These are phyloP conservation scores for Malassezia caprae DNA, from an alignment of 1,284 basidiomycete genomes.

Conservation along the genomic window DNA sequence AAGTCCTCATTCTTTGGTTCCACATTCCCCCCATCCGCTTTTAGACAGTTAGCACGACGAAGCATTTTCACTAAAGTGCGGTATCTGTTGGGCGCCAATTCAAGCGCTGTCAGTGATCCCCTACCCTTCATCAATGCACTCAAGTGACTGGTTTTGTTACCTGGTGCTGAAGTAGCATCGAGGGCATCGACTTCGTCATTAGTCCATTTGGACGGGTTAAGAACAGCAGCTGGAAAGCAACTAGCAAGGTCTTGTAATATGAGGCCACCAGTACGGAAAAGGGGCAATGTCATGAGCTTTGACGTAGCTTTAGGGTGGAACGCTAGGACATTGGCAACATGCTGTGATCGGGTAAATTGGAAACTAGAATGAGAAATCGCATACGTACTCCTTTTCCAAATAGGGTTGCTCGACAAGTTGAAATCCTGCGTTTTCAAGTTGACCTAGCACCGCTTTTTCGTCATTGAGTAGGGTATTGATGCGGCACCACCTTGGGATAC, in stretches of 20 bases:
- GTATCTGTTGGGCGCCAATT: conserved; percentile 22
- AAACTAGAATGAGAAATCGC: conserved; percentile 38
- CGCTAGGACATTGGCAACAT: conserved; percentile 68
- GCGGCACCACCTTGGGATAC: conserved; percentile 40
- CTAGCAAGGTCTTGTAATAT: conserved; percentile 96
- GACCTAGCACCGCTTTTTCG: conserved; percentile 54
- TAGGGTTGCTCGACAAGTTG: conserved; percentile 17
- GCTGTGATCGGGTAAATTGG: conserved; percentile 49
- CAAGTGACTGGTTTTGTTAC: conserved; percentile 93
- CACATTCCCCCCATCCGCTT: conserved; percentile 21
- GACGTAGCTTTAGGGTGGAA: conserved; percentile 56
- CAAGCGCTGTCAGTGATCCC: conserved; percentile 28
- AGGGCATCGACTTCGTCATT: conserved; percentile 54
- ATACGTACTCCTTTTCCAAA: conserved; percentile 24
- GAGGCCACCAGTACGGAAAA: conserved; percentile 65
- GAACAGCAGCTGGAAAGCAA: conserved; percentile 80
- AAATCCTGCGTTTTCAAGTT: conserved; percentile 52
- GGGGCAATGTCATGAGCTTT: conserved; percentile 22
- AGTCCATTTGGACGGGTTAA: conserved; percentile 20
- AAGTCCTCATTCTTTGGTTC: conserved; percentile 28
- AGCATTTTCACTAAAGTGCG: conserved; percentile 23
- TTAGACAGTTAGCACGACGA: conserved; percentile 13
- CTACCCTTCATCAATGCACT: conserved; percentile 57
- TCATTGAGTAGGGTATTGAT: conserved; percentile 28
- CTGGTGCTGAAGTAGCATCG: conserved; percentile 91